Evolutionary conservation across 2,329 filamentous ascomycete genomes (phyloP), one percentile per base, ranked within the genome.

Genomic region (Verticillium tricorpus): DNA sequence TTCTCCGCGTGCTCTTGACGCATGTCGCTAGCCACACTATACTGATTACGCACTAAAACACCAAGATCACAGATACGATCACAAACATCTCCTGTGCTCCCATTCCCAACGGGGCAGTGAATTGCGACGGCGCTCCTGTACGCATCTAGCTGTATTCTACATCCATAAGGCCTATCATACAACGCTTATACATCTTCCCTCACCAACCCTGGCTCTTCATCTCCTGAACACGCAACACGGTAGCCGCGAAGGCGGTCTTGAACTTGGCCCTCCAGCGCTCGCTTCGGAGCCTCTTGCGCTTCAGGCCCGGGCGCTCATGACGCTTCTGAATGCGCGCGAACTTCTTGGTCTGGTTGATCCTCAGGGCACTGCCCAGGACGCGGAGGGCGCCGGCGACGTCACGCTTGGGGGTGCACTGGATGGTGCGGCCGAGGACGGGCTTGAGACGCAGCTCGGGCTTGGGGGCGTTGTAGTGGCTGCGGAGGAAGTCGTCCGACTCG

Each of bases 161-260:
- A 63, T 25, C 9, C n/a, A 34, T 19, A 14, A 34, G 25, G 11
- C 45, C n/a, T 63, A 57, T 58, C 56, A 40, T 58, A 58, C 57
- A 59, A 52, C 25, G 31, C 14, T 28, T 31, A 17, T 1, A 17
- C n/a, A 17, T 9, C 11, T 25, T 14, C 14, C 9, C 57, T 59
- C 77, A 96, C 91, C 92, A 95, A 2, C 92, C 92, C 76, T 95
- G 91, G 71, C 80, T 85, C 68, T 85, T 89, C 77, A 96, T 80
- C 72, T 90, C 84, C 70, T 84, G 79, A 6, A 92, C 90, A 67
- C 90, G 80, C 50, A 69, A 72, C 8, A 91, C 83, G 12, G 86
- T 85, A 5, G 82, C 82, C 73, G 79, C 82, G 76, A 95, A 93
- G 4, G 87, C 89, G 35, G 74, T 73, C 80, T 85, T 87, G 76